Evolutionary conservation across 352 stramenopile genomes (phyloP), one percentile per base, ranked within the genome.

Genomic region (Globisporangium okanoganense): DNA sequence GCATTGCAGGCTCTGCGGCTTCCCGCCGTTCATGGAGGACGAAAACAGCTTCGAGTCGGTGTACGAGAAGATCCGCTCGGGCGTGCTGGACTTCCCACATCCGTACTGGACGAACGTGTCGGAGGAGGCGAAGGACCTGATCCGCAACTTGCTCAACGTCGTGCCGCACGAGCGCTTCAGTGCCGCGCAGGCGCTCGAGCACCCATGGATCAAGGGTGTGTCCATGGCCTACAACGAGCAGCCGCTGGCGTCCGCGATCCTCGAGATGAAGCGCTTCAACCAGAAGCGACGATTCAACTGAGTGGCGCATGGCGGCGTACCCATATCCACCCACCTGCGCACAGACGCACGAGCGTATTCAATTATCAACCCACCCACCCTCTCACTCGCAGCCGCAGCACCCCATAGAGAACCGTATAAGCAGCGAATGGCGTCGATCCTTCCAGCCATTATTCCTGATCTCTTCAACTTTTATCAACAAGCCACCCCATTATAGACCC

Each of bases 201-300:
- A 95, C 53, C 84, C 86, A 31, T 95, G 85, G 86, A 94, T 95
- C 78, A 90, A 87, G 71, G 85, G 84, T 56, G 72, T 78, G 51
- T 71, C 73, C 40, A 78, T 72, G 61, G 78, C 82, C 60, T 88
- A 82, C 71, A 92, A 71, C 63, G 82, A 93, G 56, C 66, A 91
- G 71, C 83, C 83, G 67, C 79, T 95, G 66, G 69, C 73, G 61
- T 95, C 85, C 33, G 85, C 85, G 60, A 88, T 93, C 61, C 60
- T 90, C 62, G 85, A 95, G 70, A 95, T 95, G 85, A 90, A 86
- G 79, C 85, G 85, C 60, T 95, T 95, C 69, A 93, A 95, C 70
- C 84, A 93, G 62, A 95, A 95, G 75, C 79, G 83, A 57, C 82
- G 85, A 62, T 93, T 88, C 64, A 93, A 85, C 64, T 95, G 82